Base-by-base conservation (phyloP, 345 rosid species). In the Pistacia vera region DNA sequence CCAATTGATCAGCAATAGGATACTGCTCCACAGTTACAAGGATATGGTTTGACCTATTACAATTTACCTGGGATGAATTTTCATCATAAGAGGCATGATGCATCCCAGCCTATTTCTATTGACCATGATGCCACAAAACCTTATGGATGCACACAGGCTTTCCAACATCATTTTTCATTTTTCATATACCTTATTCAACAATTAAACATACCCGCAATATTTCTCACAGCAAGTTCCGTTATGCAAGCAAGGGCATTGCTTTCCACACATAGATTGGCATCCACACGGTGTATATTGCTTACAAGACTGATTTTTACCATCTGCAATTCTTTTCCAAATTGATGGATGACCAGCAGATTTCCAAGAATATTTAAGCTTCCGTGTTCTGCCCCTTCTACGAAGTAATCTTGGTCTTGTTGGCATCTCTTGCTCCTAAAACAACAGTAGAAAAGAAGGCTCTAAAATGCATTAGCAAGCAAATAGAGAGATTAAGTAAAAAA, bases 341-440 rank as follows among this genome's bases (percentile, higher is more conserved):
- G 91, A 83, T 14, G 99, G 97, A 79, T 87, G 93, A 72, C 93
- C 91, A 63, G 91, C 89, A 77, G 91, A 85, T 68, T 90, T 93
- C 92, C 90, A 88, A 48, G 99, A 96, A 89, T 96, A 93, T 82
- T 93, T 96, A 49, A 92, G 92, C 83, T 92, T 96, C 79, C 97
- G 87, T 2, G 89, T 80, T 86, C 82, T 90, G 73, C 98, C 98
- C 78, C 84, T 86, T 81, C 86, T 89, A 64, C 94, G 87, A 70
- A 86, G 67, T n/a, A 90, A 60, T 64, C 88, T 84, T 16, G 85
- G 71, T 79, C 87, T 88, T 80, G 83, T 75, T 35, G 87, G 89
- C 75, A 87, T 81, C 78, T 92, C 97, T 76, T 82, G 97, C 83
- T 93, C 98, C 99, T 93, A 80, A 18, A 66, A 81, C 33, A 68